Conservation (phyloP, 148 eudicot genomes). For the Suaeda aralocaspica region DNA sequence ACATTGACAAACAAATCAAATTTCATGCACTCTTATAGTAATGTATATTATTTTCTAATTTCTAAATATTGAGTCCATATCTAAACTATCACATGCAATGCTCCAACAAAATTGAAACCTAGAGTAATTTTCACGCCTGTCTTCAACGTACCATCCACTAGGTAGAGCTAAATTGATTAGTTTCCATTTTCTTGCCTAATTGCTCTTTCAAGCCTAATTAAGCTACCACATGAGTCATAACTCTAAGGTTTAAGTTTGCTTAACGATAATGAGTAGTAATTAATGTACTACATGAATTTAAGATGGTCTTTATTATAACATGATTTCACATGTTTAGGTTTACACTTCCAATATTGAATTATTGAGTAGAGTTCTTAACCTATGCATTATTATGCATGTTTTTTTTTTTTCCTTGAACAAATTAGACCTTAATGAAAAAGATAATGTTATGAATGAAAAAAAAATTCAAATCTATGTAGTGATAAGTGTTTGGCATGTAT, state of each 20-base stretch:
- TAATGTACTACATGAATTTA: too few species aligned
- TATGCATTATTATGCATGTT: too few species aligned
- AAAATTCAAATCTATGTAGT: too few species aligned
- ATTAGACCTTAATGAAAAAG: too few species aligned
- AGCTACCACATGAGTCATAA: too few species aligned
- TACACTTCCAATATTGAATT: not conserved
- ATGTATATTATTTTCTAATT: not conserved
- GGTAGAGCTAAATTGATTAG: not conserved
- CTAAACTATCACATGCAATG: not conserved
- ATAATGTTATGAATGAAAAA: too few species aligned
- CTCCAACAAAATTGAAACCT: not conserved
- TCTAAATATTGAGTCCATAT: not conserved
- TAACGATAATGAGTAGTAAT: too few species aligned
- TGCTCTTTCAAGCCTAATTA: not conserved
- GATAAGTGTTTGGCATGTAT: too few species aligned
- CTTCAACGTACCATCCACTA: not conserved
- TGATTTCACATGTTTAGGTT: not conserved
- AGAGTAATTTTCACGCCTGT: not conserved
- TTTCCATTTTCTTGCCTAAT: slow-evolving; percentile 7
- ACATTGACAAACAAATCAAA: not conserved
- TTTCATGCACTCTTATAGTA: not conserved
- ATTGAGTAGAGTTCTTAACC: too few species aligned
- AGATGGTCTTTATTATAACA: too few species aligned
- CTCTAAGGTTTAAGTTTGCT: too few species aligned
- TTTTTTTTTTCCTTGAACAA: too few species aligned